Evolutionary conservation across 108 stramenopile species (phyloP), one percentile per base, ranked within the genome.

Genomic region (Aureococcus anophagefferens): DNA sequence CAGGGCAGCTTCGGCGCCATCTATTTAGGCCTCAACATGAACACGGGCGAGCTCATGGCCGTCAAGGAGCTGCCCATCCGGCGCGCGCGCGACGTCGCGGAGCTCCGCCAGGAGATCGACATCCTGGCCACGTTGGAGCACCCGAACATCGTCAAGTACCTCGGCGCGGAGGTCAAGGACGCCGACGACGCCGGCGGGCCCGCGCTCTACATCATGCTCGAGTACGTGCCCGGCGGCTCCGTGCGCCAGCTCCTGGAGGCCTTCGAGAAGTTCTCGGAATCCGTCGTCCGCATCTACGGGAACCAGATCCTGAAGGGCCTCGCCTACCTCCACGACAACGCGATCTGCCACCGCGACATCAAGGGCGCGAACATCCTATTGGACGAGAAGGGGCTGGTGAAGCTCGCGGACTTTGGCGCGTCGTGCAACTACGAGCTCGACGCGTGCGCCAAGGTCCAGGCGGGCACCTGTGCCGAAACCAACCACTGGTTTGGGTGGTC

Each of bases 111-210:
- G 25, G 34, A 35, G 67, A 90, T 92, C 70, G 93, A 89, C 29
- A 69, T 90, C 4, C 91, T 92, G 91, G 92, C 92, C 68, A 81
- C 85, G 46, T 68, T 85, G 32, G n/a, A 65, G 28, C 83, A 83
- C 67, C 76, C 76, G 32, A 79, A 85, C 68, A 82, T 85, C 0
- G 83, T 84, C 1, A 74, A 83, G 33, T 86, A 86, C 69, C 31
- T 85, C 4, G 86, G 84, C n/a, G n/a, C n/a, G n/a, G n/a, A n/a
- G n/a, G n/a, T n/a, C 34, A 84, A 80, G 0, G 68, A 71, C 0
- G 21, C 30, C 46, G 59, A 45, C 17, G 75, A 44, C 14, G 11
- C 18, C 35, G 88, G 89, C 62, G 69, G 62, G 31, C 44, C 29
- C 29, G 37, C 14, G 14, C 62, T 85, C 0, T 81, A 81, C 65